These are phyloP conservation scores for Trichaptum fuscoviolaceum DNA, from an alignment of 768 basidiomycete species.

Conservation along the genomic window DNA sequence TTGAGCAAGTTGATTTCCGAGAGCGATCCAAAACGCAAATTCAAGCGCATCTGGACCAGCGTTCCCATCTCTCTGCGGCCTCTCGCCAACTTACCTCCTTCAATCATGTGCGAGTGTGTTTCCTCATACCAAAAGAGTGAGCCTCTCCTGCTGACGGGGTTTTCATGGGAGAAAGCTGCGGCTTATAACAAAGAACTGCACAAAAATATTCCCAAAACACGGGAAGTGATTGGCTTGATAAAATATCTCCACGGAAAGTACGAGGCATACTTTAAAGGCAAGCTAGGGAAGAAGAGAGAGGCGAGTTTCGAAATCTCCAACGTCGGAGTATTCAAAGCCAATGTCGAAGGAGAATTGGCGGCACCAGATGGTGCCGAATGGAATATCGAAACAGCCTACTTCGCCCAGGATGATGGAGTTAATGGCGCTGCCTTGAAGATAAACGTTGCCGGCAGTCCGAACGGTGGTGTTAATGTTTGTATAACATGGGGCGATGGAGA, in stretches of 20 bases:
- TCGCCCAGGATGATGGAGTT: slow-evolving; percentile 16
- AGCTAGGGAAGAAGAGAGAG: slow-evolving; percentile 29
- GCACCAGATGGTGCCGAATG: slow-evolving; percentile 9
- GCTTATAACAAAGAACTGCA: slow-evolving; percentile 24
- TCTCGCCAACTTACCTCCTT: slow-evolving; percentile 20
- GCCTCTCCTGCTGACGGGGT: slow-evolving; percentile 18
- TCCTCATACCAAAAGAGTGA: slow-evolving; percentile 21
- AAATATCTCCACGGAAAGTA: slow-evolving; percentile 29
- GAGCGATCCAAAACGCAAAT: slow-evolving; percentile 8
- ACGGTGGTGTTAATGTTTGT: slow-evolving; percentile 12
- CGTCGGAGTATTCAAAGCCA: slow-evolving; percentile 26
- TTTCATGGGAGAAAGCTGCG: slow-evolving; percentile 30
- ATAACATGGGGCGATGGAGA: slow-evolving; percentile 18
- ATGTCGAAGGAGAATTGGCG: background rate
- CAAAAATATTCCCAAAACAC: slow-evolving; percentile 14
- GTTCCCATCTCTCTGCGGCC: slow-evolving; percentile 32
- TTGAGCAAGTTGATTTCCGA: slow-evolving; percentile 22
- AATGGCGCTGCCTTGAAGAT: slow-evolving; percentile 17
- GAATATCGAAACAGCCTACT: slow-evolving; percentile 15
- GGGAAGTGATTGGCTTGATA: slow-evolving; percentile 28
- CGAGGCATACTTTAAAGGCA: slow-evolving; percentile 22
- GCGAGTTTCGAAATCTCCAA: slow-evolving; percentile 35
- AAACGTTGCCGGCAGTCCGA: slow-evolving; percentile 14
- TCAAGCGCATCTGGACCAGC: slow-evolving; percentile 15
- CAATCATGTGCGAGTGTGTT: slow-evolving; percentile 30